Percentiles rank a stretch among this genome's conserved stretches.
phyloP scores from a whole-genome alignment of 1,284 basidiomycete genomes.

The Cutaneotrichosporon sp. region DNA sequence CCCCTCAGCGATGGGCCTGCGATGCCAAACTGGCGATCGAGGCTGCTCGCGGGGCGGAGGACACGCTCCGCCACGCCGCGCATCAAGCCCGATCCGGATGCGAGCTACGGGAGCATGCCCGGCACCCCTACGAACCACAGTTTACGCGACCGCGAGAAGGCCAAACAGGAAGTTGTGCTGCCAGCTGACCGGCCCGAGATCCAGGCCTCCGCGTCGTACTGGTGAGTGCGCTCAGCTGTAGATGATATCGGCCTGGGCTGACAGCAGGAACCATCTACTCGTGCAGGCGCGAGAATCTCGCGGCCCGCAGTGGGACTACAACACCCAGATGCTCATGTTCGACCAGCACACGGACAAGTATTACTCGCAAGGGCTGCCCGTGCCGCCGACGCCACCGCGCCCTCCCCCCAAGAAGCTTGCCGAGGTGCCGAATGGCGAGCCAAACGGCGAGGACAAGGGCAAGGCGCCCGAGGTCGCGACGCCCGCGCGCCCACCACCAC shows the following conservation, averaged over 20 bases:
- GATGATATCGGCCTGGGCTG: too few species aligned
- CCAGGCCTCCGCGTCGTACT: constrained; percentile 21
- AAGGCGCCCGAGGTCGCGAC: constrained; percentile 6
- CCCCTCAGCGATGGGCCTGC: not conserved
- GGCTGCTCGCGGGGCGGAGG: not conserved
- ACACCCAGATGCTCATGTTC: constrained; percentile 46
- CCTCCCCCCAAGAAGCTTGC: constrained; percentile 5
- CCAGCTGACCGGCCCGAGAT: constrained; percentile 12
- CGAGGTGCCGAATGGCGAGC: constrained; percentile 8
- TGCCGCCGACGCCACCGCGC: constrained; percentile 13
- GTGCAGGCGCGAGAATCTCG: constrained; percentile 47
- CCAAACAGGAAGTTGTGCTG: constrained; percentile 10
- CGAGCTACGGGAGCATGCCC: constrained; percentile 3
- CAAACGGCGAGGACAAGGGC: constrained; percentile 9
- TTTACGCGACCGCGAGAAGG: constrained; percentile 1
- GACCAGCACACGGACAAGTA: constrained; percentile 40
- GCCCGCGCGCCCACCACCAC: not conserved
- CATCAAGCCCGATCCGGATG: constrained; percentile 16
- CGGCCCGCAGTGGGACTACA: constrained; percentile 54
- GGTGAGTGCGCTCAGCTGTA: constrained; percentile 16
- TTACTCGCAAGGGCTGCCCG: constrained; percentile 41
- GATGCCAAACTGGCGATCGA: not conserved
- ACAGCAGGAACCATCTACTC: constrained; percentile 50
- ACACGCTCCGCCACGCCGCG: constrained; percentile 9
- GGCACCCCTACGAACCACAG: constrained; percentile 6